Evolutionary conservation across 495 filamentous ascomycete species (phyloP), one percentile per base, ranked within the genome.

Genomic region (Aspergillus panamensis): DNA sequence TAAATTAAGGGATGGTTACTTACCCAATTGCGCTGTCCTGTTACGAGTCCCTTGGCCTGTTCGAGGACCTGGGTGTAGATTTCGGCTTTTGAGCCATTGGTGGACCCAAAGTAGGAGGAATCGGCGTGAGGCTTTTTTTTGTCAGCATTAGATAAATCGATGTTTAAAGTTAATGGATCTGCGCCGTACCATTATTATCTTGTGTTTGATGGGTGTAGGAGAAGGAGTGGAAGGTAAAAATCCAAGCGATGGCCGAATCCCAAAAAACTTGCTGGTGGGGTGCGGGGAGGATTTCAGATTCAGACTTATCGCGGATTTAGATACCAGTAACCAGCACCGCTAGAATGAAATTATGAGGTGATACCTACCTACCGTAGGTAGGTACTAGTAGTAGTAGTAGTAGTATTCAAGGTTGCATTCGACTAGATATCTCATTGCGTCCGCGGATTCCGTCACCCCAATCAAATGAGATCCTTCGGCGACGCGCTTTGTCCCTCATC

Each of bases 21-120:
- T 72, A 95, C 91, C 92, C 92, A 96, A 66, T 96, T 96, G 48
- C 88, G 78, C 66, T 96, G 92, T 17, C 82, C 90, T 35, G 84
- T 79, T 40, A 92, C 83, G 4, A 97, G 76, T 16, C 84, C 85
- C 57, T 81, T 77, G 6, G 87, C 83, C 62, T 92, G 84, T 31
- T 87, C 74, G 7, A 91, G 70, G 9, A 96, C 81, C 64, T 92
- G 88, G 25, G 80, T 73, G 67, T 94, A 96, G 48, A 88, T 84
- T 58, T 92, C 83, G 61, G 81, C 78, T 71, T 96, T 96, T 50
- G 82, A 85, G 63, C 25, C 43, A 85, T 63, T 35, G 77, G 81
- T 5, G 73, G 63, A 37, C 76, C 58, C 75, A 73, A 96, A 96
- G 61, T 82, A 89, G 19, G 90, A 90, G 21, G 89, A 81, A 64